Conservation (phyloP, 768 basidiomycete species). For the Leucosporidium creatinivorum region DNA sequence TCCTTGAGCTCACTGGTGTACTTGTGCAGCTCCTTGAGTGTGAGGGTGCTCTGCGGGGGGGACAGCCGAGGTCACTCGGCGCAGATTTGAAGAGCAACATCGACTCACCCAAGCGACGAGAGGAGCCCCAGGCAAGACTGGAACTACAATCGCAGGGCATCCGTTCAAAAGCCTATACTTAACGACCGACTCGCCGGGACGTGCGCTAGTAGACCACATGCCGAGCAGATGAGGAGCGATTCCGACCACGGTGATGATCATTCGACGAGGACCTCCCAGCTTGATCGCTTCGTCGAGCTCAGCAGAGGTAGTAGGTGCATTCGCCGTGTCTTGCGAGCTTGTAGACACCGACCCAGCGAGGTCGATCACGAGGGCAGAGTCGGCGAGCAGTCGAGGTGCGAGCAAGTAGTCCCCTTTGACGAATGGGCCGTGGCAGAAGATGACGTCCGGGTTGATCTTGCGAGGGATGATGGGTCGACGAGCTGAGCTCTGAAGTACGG, state of each 20-base stretch:
- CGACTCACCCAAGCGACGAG: constrained; percentile 59
- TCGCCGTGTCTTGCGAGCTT: not conserved
- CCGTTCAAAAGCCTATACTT: constrained; percentile 58
- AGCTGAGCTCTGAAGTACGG: not conserved
- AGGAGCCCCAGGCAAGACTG: constrained; percentile 56
- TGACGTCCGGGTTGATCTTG: constrained; percentile 57
- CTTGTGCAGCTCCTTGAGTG: not conserved
- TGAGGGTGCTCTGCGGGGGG: not conserved
- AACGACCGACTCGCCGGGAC: constrained; percentile 58
- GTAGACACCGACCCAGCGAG: constrained; percentile 41
- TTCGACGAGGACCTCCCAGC: constrained; percentile 46
- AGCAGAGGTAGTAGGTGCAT: not conserved
- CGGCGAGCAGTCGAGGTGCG: constrained; percentile 53
- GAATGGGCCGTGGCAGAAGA: constrained; percentile 59
- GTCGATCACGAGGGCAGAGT: constrained; percentile 53
- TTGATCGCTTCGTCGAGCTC: no score
- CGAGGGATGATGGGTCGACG: constrained; percentile 55
- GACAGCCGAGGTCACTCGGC: not conserved
- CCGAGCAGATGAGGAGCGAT: constrained; percentile 54
- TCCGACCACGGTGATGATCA: constrained; percentile 54
- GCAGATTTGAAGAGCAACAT: constrained; percentile 34
- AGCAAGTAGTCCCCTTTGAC: constrained; percentile 57
- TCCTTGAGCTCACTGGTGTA: not conserved
- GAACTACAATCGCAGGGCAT: constrained; percentile 55
- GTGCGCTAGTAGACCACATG: constrained; percentile 55